These are phyloP conservation scores for Hyaloperonospora arabidopsidis DNA, from an alignment of 352 stramenopile species.

Conservation along the genomic window DNA sequence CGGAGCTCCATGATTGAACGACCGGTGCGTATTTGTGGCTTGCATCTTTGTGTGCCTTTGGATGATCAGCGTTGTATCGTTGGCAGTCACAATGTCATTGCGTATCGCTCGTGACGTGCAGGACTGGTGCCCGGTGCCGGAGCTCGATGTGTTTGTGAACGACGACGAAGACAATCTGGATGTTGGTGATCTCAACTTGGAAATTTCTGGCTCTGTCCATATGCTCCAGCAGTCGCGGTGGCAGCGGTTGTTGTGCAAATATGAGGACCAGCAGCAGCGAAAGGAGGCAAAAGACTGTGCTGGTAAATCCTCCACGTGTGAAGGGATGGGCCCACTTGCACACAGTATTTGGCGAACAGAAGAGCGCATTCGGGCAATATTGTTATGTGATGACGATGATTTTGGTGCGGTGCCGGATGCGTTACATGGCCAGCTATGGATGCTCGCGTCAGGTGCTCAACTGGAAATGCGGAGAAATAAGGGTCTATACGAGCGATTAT, in stretches of 20 bases:
- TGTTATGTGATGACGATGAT: conserved; percentile 62
- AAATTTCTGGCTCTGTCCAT: conserved; percentile 39
- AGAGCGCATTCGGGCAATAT: conserved; percentile 64
- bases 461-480: conserved; percentile 55
- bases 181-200: conserved; percentile 26
- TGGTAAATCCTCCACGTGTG: conserved; percentile 25
- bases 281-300: conserved; percentile 34
- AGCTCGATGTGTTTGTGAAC: conserved; percentile 37
- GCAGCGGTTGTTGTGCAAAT: conserved; percentile 54
- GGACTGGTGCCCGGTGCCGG: conserved; percentile 40
- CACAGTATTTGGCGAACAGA: conserved; percentile 77
- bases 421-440: conserved; percentile 74
- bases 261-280: conserved; percentile 54
- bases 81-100: conserved; percentile 5
- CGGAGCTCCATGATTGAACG: conserved; percentile 49
- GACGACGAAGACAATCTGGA: conserved; percentile 32
- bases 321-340: conserved; percentile 55
- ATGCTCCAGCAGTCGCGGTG: conserved; percentile 53
- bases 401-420: conserved; percentile 49
- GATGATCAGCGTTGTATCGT: conserved; percentile 3
- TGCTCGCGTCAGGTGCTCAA: conserved; percentile 64
- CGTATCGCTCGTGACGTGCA: conserved; percentile 12
- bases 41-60: conserved; percentile 11
- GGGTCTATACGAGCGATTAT: conserved; percentile 46
- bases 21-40: conserved; percentile 12